These are phyloP conservation scores for Fomitopsis palustris DNA, from an alignment of 1,284 basidiomycete species.

Conservation along the genomic window DNA sequence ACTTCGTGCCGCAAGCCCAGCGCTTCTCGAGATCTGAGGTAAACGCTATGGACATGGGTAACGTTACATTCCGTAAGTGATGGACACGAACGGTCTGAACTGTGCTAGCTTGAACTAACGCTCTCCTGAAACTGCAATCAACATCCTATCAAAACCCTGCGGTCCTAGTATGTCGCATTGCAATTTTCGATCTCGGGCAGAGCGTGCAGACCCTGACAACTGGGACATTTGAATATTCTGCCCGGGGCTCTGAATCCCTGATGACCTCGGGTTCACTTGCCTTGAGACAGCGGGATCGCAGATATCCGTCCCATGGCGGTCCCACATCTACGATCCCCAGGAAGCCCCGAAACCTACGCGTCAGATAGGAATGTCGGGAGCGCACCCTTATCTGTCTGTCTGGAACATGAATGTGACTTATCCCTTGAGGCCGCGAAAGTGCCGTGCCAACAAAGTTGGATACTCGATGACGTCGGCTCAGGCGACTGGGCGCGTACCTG, in stretches of 20 bases:
- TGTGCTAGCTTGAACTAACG: constrained; percentile 4
- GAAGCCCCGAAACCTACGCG: background rate
- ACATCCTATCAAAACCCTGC: background rate
- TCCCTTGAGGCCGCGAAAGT: background rate
- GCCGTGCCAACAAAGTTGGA: background rate
- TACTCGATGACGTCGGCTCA: background rate
- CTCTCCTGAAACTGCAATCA: constrained; percentile 3
- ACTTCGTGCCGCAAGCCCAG: constrained; percentile 18
- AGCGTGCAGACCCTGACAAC: background rate
- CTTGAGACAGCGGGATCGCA: background rate
- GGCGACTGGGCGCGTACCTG: background rate
- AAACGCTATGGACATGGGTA: background rate
- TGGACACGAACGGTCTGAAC: constrained; percentile 5
- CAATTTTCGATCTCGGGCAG: background rate
- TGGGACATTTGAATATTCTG: background rate
- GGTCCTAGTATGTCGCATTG: background rate
- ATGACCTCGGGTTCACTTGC: background rate
- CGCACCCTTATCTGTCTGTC: background rate
- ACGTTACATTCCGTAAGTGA: constrained; percentile 1
- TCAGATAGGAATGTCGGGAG: background rate
- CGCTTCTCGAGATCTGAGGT: constrained; percentile 10
- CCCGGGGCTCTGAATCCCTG: background rate
- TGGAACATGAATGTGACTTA: background rate
- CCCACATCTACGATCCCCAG: background rate
- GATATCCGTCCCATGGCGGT: background rate